A percentile compares a stretch with the other conserved stretches of the same genome.
phyloP scores from a whole-genome alignment of 495 filamentous ascomycete species.

The Podospora bellae-mahoneyi region DNA sequence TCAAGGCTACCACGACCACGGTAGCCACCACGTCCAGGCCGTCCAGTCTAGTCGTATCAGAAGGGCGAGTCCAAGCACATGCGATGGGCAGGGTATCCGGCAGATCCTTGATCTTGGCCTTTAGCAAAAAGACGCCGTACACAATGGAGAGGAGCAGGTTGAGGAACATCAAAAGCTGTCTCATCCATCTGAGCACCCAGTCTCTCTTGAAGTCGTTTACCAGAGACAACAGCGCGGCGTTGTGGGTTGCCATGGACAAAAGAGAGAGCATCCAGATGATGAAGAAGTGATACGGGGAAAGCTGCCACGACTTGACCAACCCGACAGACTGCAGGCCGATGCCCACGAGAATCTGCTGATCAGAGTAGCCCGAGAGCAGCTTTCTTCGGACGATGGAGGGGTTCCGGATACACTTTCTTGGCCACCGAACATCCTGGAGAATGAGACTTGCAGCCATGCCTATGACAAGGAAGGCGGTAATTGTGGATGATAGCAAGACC shows the following conservation, averaged over 20 bases:
- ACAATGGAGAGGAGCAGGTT: conserved; percentile 51
- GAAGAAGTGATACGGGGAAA: conserved; percentile 61
- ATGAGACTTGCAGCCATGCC: conserved; percentile 48
- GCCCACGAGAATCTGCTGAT: conserved; percentile 60
- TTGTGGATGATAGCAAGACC: conserved; percentile 59
- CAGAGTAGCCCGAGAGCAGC: conserved; percentile 54
- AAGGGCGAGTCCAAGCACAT: conserved; percentile 46
- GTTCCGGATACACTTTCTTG: conserved; percentile 30
- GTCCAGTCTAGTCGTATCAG: conserved; percentile 25
- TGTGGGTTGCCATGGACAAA: conserved; percentile 56
- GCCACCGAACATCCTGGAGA: conserved; percentile 39
- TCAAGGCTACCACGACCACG: conserved; percentile 49
- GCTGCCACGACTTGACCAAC: conserved; percentile 46
- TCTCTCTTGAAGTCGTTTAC: conserved; percentile 59
- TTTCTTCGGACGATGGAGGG: conserved; percentile 49
- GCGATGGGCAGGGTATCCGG: conserved; percentile 50
- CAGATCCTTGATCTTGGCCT: conserved; percentile 45
- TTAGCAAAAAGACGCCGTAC: conserved; percentile 49
- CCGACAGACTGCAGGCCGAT: conserved; percentile 57
- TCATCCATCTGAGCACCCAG: conserved; percentile 59
- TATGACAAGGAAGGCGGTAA: conserved; percentile 49
- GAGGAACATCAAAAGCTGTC: conserved; percentile 56
- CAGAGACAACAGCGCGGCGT: conserved; percentile 53
- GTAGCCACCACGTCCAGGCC: conserved; percentile 49
- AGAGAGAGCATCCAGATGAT: conserved; percentile 59